Evolutionary conservation across 202 grass and related monocot genomes (phyloP), one percentile per base, ranked within the genome.

Genomic region (Dendrocalamus latiflorus): DNA sequence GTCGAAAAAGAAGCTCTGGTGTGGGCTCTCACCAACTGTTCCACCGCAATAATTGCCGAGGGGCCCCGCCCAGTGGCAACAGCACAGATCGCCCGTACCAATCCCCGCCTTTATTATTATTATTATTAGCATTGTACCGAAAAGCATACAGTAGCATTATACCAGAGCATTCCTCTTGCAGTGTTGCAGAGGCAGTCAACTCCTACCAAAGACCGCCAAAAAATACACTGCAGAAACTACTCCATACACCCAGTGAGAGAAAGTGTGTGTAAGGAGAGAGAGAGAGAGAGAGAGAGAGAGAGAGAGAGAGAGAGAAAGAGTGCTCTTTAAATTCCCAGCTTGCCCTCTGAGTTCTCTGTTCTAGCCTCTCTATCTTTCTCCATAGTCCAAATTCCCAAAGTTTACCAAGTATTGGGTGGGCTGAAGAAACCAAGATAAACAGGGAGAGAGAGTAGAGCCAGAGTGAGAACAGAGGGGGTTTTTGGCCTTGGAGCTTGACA

Each of bases 1-100:
- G 72, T 82, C 48, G 71, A 87, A 83, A 83, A 77, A 73, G 74
- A 83, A 78, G 80, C 36, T 66, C 56, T 25, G 16, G 9, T 22
- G 53, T 33, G 90, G 81, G 65, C 25, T 82, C 70, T 49, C 47
- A 72, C 65, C 73, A 71, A 92, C 90, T 89, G 80, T 86, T 87
- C 90, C 86, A 81, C 87, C 60, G 77, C 84, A 93, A 88, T 93
- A 90, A 90, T 90, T 93, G 84, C 74, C 44, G 70, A 18, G 76
- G 80, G 82, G 75, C 62, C 75, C 22, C 28, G 26, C 81, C 81
- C 64, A 71, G 83, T 76, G 67, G 82, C 89, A 78, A 37, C 76
- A 89, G 81, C 91, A 90, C 88, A 87, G 77, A 76, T 65, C 64
- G 84, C 36, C 68, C 84, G 88, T 93, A 93, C 88, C 70, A 85